A percentile compares a stretch with the other conserved stretches of the same genome.
Conservation (phyloP, 257 asterid species). For the Primulina huaijiensis region DNA sequence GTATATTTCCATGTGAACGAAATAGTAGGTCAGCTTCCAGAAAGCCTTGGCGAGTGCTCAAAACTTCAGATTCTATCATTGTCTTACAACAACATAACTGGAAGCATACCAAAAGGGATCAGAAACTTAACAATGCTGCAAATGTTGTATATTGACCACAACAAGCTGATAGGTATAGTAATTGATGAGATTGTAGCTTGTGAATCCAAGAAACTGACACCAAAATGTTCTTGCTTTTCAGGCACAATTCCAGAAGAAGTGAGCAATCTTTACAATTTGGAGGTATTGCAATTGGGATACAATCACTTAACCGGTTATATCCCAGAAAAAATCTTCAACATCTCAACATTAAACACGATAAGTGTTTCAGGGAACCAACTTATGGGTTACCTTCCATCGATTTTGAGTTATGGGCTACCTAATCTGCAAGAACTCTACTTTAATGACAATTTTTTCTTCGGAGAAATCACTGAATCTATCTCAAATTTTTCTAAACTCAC, state of each 20-base stretch:
- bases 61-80: constrained; percentile 7
- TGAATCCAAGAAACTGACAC: background rate
- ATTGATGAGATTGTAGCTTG: background rate
- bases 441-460: constrained; percentile 18
- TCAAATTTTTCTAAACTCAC: constrained; percentile 31
- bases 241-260: constrained; percentile 29
- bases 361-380: constrained; percentile 14
- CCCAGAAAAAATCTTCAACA: constrained; percentile 21
- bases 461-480: constrained; percentile 33
- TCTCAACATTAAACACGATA: constrained; percentile 15
- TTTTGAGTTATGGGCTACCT: constrained; percentile 24
- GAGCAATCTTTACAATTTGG: constrained; percentile 25
- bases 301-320: constrained; percentile 24
- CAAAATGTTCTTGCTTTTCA: background rate
- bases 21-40: constrained; percentile 24
- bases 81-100: constrained; percentile 20
- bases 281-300: background rate
- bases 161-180: constrained; percentile 10
- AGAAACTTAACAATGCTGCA: constrained; percentile 20
- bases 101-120: constrained; percentile 14
- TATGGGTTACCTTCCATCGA: constrained; percentile 29
- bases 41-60: constrained; percentile 15
- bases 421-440: constrained; percentile 21
- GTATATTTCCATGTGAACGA: background rate
- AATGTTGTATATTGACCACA: background rate